Evolutionary conservation across 1,284 basidiomycete genomes (phyloP).

Genomic region (Cystobasidium slooffiae): DNA sequence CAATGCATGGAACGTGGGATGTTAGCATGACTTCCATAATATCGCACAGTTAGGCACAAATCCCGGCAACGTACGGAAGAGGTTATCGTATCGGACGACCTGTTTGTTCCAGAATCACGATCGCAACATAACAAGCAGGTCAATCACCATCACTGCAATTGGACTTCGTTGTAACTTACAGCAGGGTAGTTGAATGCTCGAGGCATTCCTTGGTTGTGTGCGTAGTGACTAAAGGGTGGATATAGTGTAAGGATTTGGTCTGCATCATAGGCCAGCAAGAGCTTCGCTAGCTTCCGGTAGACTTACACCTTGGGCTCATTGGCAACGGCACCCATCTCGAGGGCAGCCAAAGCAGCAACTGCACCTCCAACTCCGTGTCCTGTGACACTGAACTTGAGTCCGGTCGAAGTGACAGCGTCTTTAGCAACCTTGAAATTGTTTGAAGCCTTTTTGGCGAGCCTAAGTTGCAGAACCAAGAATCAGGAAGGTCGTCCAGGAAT

Average conservation of each 20-base stretch:
- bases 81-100: conserved; percentile 48
- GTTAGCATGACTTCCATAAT: background rate
- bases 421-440: conserved; percentile 47
- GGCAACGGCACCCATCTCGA: conserved; percentile 44
- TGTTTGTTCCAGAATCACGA: background rate
- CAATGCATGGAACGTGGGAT: background rate
- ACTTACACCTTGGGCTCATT: conserved; percentile 27
- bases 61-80: conserved; percentile 46
- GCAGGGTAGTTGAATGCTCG: conserved; percentile 51
- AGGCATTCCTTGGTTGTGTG: conserved; percentile 46
- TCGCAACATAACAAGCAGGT: background rate
- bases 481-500: background rate
- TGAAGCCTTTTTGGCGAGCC: conserved; percentile 44
- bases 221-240: conserved; percentile 44
- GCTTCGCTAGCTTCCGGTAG: background rate
- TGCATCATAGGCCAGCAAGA: background rate
- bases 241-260: no score
- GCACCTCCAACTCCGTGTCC: conserved; percentile 45
- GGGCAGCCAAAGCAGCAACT: conserved; percentile 45
- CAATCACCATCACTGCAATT: background rate
- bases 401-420: conserved; percentile 40
- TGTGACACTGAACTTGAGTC: conserved; percentile 35
- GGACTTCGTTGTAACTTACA: conserved; percentile 19
- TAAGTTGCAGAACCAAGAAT: background rate
- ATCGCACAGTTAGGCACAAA: background rate